These are phyloP conservation scores for Pleurotus citrinopileatus DNA, from an alignment of 768 basidiomycete species.

Conservation along the genomic window DNA sequence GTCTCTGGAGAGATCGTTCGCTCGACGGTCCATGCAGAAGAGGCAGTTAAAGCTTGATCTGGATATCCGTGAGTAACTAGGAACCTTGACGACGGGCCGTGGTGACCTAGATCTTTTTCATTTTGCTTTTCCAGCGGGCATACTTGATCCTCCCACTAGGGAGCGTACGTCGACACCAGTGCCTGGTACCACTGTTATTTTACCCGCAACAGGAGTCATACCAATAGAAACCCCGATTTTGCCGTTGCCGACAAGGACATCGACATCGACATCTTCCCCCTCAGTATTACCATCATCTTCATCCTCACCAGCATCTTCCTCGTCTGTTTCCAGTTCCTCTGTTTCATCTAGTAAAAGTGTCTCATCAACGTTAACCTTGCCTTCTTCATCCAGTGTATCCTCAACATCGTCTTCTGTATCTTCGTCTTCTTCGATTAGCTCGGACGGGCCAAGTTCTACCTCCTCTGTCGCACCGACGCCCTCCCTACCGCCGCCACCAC, in stretches of 20 bases:
- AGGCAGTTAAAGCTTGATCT: not conserved
- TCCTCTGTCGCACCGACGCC: not conserved
- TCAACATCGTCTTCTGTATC: not conserved
- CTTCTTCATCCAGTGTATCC: not conserved
- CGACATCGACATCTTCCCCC: not conserved
- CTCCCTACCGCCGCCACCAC: not conserved
- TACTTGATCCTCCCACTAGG: not conserved
- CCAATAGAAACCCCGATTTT: not conserved
- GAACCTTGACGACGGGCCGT: not conserved
- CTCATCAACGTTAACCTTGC: not conserved
- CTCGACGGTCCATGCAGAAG: not conserved
- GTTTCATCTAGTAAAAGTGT: not conserved
- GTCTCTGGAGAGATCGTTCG: conserved; percentile 6
- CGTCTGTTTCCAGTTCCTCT: not conserved
- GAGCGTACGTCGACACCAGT: not conserved
- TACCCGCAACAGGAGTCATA: not conserved
- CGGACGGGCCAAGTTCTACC: not conserved
- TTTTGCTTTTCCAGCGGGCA: not conserved
- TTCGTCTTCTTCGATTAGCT: not conserved
- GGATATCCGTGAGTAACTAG: not conserved
- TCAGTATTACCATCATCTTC: not conserved
- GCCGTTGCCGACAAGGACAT: not conserved
- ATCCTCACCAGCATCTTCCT: not conserved
- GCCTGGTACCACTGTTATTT: not conserved
- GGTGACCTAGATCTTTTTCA: not conserved